Conservation (phyloP, 1,139 yeast species). For the Meyerozyma athensensis region DNA sequence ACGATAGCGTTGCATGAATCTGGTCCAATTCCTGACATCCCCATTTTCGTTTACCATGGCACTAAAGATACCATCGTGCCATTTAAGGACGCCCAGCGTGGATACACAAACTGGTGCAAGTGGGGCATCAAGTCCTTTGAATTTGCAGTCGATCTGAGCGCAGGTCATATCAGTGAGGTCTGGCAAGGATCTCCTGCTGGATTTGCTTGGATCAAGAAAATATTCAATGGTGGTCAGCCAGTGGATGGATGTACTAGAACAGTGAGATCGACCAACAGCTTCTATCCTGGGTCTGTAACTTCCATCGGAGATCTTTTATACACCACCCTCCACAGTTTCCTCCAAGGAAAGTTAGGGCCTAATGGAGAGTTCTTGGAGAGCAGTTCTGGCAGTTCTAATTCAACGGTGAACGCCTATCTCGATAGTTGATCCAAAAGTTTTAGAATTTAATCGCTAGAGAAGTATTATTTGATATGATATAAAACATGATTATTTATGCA, state of each 20-base stretch:
- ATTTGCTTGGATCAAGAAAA: slow-evolving; percentile 12
- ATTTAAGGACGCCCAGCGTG: slow-evolving; percentile 6
- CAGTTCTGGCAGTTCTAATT: too few species aligned
- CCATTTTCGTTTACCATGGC: slow-evolving; percentile 12
- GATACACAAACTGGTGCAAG: slow-evolving; percentile 7
- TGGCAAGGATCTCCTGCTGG: slow-evolving; percentile 5
- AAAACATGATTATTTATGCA: too few species aligned
- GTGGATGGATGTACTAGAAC: slow-evolving; percentile 25
- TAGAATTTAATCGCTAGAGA: too few species aligned
- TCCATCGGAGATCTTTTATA: not conserved
- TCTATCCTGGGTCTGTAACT: slow-evolving; percentile 18
- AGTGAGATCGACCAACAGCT: slow-evolving; percentile 19
- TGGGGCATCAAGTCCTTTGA: slow-evolving; percentile 11
- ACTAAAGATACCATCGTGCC: slow-evolving; percentile 11
- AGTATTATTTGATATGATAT: too few species aligned
- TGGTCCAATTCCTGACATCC: slow-evolving; percentile 12
- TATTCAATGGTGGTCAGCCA: slow-evolving; percentile 18
- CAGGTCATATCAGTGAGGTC: slow-evolving; percentile 10
- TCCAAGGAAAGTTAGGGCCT: not conserved
- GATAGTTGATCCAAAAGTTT: not conserved
- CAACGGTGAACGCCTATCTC: too few species aligned
- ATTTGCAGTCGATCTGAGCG: slow-evolving; percentile 12
- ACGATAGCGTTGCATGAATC: slow-evolving; percentile 11
- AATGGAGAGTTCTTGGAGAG: not conserved
- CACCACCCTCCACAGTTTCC: not conserved